phyloP scores from a whole-genome alignment of 441 rosid genomes.

The Gossypium trilobum region DNA sequence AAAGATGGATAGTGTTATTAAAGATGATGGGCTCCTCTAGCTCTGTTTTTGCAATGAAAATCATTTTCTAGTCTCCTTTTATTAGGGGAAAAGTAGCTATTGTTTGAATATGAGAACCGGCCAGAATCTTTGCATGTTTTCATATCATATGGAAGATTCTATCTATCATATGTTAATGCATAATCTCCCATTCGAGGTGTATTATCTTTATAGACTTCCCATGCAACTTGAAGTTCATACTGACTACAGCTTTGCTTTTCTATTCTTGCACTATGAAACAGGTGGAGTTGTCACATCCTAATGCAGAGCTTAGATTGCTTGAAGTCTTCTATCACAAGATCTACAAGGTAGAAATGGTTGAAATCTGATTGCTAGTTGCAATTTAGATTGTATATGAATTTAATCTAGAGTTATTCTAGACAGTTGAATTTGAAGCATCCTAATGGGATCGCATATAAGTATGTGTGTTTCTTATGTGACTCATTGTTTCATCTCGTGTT shows the following conservation, averaged over 20 bases:
- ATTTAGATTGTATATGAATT: not conserved
- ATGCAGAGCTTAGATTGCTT: constrained; percentile 57
- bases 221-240: not conserved
- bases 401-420: not conserved
- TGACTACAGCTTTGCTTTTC: not conserved
- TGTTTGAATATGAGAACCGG: not conserved
- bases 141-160: not conserved
- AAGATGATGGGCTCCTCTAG: not conserved
- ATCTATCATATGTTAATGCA: not conserved
- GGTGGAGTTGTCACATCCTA: constrained; percentile 66
- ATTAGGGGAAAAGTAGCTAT: not conserved
- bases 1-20: not conserved
- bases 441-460: not conserved
- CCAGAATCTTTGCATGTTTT: not conserved
- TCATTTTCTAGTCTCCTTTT: not conserved
- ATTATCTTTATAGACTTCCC: not conserved
- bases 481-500: not conserved
- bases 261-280: constrained; percentile 19
- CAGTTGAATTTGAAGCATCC: not conserved
- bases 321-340: constrained; percentile 67
- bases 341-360: constrained; percentile 40
- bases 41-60: not conserved
- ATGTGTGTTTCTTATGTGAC: not conserved
- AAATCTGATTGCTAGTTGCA: not conserved
- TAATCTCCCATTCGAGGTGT: not conserved